Base-by-base conservation (phyloP, 345 rosid genomes). In the Tarenaya hassleriana region DNA sequence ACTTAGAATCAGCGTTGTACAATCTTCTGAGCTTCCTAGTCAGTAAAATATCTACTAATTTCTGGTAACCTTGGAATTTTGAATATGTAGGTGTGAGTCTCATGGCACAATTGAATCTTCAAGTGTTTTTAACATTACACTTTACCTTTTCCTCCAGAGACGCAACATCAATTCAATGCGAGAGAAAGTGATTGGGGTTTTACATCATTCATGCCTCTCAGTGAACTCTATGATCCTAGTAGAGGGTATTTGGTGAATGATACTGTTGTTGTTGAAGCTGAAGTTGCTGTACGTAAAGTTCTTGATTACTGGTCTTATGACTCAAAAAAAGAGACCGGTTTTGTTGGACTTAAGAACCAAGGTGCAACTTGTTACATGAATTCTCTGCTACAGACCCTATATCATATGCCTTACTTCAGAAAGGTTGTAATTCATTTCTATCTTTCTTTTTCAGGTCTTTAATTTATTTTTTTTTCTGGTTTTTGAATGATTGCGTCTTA, bases 341-440 rank as follows among this genome's bases (percentile, higher is more conserved):
- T 75, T 75, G 98, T 91, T 60, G 98, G 98, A 41, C 89, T 90
- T 20, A 91, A 91, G 75, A 91, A 91, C 74, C 98, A 91, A 73
- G 98, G 98, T 63, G 98, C 98, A 11, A 91, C 98, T 50, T 91
- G 98, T 63, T 91, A 91, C 70, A 87, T 91, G 98, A 91, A 91
- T 71, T 91, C 98, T 64, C 87, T 91, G 38, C 71, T 91, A 41
- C 98, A 91, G 67, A 84, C 95, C 27, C 69, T 84, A 48, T 91
- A 80, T 63, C 98, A 91, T 47, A 77, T 84, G 60, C 96, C 95
- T 10, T 84, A 84, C 78, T 87, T 91, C 71, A 81, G 96, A 77
- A 91, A 87, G 95, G 97, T 86, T 39, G 14, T 71, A 47, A 38
- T 56, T 51, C 43, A 31, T 40, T 52, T 39, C 33, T 40, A 50